Evolutionary conservation across 371 early-diverging fungal species (phyloP).

Genomic region (Mucor lusitanicus): DNA sequence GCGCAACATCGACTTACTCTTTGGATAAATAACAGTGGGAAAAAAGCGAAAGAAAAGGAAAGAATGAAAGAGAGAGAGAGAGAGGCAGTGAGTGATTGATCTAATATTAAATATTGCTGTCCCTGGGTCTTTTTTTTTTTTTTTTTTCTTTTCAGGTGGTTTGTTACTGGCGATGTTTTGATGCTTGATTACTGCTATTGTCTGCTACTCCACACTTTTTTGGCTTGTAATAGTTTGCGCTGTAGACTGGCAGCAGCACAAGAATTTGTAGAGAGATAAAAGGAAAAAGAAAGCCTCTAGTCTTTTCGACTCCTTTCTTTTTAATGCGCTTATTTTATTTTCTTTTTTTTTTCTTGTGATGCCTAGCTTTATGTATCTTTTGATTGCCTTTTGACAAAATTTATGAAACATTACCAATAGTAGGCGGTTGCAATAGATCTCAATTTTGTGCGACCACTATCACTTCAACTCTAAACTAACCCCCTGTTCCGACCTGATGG

Average conservation of each 20-base stretch:
- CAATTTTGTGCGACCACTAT: slow-evolving; percentile 14
- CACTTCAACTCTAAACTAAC: slow-evolving; percentile 19
- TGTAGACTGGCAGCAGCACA: too few relatives aligned
- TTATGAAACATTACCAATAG: slow-evolving; percentile 32
- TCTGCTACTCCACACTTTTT: background rate
- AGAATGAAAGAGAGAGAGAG: background rate
- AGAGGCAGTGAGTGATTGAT: background rate
- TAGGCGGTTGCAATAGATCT: background rate
- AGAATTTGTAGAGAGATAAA: background rate
- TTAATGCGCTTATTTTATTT: slow-evolving; percentile 5
- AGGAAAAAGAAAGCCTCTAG: background rate
- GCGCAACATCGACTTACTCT: background rate
- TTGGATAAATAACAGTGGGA: background rate
- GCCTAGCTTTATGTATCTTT: slow-evolving; percentile 19
- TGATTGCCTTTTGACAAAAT: slow-evolving; percentile 14
- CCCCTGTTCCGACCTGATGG: background rate
- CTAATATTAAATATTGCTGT: slow-evolving; percentile 1
- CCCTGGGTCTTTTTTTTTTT: slow-evolving; percentile 6
- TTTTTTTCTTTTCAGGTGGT: background rate
- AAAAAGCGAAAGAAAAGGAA: background rate
- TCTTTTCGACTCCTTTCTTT: background rate
- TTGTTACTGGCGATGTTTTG: slow-evolving; percentile 3
- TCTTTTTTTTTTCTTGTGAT: slow-evolving; percentile 7
- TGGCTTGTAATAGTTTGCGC: background rate
- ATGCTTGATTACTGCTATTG: background rate